Conservation (phyloP, 2,329 filamentous ascomycete species). For the Rhexocercosporidium sp. region DNA sequence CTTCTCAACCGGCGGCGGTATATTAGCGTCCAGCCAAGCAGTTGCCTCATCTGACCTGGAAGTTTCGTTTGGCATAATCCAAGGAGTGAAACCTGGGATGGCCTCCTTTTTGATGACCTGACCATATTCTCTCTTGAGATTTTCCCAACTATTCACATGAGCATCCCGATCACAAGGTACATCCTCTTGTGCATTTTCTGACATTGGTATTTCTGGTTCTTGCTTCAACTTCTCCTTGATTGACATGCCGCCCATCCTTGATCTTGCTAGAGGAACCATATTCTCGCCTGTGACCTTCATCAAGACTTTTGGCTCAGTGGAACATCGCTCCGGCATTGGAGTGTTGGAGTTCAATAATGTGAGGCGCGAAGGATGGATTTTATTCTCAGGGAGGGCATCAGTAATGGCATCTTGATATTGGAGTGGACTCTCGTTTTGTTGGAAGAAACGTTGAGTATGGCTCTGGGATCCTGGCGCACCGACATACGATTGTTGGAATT, state of each 20-base stretch:
- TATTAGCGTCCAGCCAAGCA: conserved; percentile 3
- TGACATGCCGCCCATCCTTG: background rate
- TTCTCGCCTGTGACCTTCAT: conserved; percentile 12
- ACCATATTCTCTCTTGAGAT: background rate
- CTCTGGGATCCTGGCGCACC: background rate
- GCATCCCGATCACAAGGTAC: background rate
- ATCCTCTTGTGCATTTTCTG: background rate
- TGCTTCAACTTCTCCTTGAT: background rate
- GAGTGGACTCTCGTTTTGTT: background rate
- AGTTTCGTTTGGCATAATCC: background rate
- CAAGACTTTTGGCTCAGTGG: conserved; percentile 4
- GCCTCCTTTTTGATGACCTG: background rate
- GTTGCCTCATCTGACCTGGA: background rate
- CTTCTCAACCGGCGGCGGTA: background rate
- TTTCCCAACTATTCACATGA: background rate
- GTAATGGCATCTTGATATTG: background rate
- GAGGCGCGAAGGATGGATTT: conserved; percentile 3
- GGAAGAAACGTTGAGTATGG: background rate
- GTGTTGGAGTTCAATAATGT: background rate
- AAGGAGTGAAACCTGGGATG: background rate
- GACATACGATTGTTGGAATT: background rate
- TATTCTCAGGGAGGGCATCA: background rate
- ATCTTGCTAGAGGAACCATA: background rate
- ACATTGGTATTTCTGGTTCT: background rate
- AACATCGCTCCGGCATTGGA: background rate